A percentile compares a stretch with the other conserved stretches of the same genome.
Conservation (phyloP, 176 grass and related monocot genomes). For the Calamus simplicifolius region DNA sequence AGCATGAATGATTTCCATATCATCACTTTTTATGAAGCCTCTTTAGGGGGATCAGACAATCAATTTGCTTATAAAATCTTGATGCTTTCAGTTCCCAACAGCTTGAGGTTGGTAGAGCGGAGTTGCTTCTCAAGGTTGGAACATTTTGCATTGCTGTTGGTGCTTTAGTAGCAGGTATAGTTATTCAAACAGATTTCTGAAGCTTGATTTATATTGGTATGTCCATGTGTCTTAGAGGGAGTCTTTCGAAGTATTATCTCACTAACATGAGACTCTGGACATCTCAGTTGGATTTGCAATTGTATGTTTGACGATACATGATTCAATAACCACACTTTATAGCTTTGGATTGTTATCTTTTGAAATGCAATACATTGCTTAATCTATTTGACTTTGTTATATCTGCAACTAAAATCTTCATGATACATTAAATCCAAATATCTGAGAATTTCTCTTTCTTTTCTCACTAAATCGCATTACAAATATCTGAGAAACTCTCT, state of each 20-base stretch:
- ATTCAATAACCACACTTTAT: not conserved
- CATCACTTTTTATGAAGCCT: not conserved
- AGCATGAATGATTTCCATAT: not conserved
- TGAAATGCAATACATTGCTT: too few relatives aligned
- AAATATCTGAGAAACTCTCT: too few relatives aligned
- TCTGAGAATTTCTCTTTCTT: too few relatives aligned
- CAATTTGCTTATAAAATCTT: constrained; percentile 18
- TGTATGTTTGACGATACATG: not conserved
- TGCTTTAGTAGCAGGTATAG: constrained; percentile 83
- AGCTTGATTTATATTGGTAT: not conserved
- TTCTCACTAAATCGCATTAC: too few relatives aligned
- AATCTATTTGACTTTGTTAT: too few relatives aligned
- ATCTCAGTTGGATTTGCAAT: not conserved
- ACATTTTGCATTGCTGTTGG: constrained; percentile 91
- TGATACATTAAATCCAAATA: too few relatives aligned
- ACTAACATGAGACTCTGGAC: not conserved
- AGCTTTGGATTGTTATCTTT: too few relatives aligned
- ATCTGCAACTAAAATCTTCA: too few relatives aligned
- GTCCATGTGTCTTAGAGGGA: not conserved
- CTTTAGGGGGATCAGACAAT: not conserved
- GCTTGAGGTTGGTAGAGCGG: constrained; percentile 86
- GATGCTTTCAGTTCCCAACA: constrained; percentile 51
- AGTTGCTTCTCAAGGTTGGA: constrained; percentile 91
- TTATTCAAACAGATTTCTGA: constrained; percentile 9
- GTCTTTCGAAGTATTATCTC: constrained; percentile 1